phyloP scores from a whole-genome alignment of 768 basidiomycete genomes.

The Suillus tomentosus region DNA sequence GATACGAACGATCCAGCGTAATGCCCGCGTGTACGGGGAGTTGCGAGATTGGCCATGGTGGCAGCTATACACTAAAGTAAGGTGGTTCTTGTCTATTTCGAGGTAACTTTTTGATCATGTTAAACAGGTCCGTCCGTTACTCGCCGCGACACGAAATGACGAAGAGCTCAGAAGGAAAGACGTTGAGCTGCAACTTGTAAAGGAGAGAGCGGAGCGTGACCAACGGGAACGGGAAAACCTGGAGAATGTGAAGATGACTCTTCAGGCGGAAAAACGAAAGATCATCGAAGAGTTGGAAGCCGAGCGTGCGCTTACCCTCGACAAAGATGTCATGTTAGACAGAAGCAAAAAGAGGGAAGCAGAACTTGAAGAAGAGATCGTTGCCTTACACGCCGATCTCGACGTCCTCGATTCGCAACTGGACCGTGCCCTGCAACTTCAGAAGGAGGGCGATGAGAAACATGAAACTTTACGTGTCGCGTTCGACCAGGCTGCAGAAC shows the following conservation, averaged over 20 bases:
- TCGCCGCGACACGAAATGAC: constrained; percentile 91
- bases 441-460: constrained; percentile 81
- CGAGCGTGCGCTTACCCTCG: constrained; percentile 75
- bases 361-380: constrained; percentile 84
- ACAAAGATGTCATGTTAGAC: constrained; percentile 83
- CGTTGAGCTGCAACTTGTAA: constrained; percentile 74
- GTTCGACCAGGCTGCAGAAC: constrained; percentile 85
- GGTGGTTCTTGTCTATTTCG: constrained; percentile 10
- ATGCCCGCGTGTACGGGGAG: constrained; percentile 89
- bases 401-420: constrained; percentile 86
- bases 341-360: constrained; percentile 84
- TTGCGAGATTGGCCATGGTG: constrained; percentile 99
- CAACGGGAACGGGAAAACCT: constrained; percentile 77
- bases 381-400: constrained; percentile 77
- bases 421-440: constrained; percentile 72
- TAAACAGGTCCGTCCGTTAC: constrained; percentile 80
- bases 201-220: constrained; percentile 87
- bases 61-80: constrained; percentile 92
- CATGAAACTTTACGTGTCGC: constrained; percentile 68
- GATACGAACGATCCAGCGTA: constrained; percentile 89
- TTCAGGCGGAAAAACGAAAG: constrained; percentile 83
- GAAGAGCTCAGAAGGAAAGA: constrained; percentile 90
- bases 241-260: constrained; percentile 75
- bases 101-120: constrained; percentile 16
- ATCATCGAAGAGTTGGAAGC: constrained; percentile 81